Conservation (phyloP, 169 alveolate species). For the Plasmodium gonderi region DNA sequence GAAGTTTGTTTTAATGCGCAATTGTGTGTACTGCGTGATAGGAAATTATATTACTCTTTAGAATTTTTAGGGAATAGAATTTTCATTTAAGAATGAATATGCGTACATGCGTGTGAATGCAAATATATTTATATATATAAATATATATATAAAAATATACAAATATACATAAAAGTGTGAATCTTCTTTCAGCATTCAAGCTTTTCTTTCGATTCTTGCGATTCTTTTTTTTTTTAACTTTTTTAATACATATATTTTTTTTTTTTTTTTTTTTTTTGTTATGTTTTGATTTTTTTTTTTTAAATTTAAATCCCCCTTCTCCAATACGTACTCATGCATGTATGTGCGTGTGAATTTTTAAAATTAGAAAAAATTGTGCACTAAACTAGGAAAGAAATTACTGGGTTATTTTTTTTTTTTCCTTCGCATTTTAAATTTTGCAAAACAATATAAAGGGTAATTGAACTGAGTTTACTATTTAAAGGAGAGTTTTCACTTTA, state of each 20-base stretch:
- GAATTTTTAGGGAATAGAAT: neutral
- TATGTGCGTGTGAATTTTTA: neutral
- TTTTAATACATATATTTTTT: neutral
- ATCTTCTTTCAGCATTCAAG: neutral
- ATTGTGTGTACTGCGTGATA: neutral
- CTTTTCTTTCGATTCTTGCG: neutral
- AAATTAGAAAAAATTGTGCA: neutral
- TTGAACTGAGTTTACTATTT: neutral
- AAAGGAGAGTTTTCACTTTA: neutral
- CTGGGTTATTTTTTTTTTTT: neutral
- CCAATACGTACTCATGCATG: neutral
- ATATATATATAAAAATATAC: no score
- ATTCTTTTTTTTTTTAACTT: neutral
- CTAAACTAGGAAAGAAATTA: neutral
- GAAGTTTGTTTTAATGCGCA: neutral
- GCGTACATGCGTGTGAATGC: neutral
- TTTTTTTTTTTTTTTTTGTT: neutral
- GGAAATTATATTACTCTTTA: neutral
- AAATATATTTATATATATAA: neutral
- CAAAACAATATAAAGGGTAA: neutral
- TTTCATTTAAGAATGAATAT: neutral
- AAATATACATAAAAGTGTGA: neutral
- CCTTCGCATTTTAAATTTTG: neutral
- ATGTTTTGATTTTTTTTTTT: no score
- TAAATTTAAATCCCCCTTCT: no score